Conservation (phyloP, 805 yeast species). For the Sugiyamaella chiloensis region DNA sequence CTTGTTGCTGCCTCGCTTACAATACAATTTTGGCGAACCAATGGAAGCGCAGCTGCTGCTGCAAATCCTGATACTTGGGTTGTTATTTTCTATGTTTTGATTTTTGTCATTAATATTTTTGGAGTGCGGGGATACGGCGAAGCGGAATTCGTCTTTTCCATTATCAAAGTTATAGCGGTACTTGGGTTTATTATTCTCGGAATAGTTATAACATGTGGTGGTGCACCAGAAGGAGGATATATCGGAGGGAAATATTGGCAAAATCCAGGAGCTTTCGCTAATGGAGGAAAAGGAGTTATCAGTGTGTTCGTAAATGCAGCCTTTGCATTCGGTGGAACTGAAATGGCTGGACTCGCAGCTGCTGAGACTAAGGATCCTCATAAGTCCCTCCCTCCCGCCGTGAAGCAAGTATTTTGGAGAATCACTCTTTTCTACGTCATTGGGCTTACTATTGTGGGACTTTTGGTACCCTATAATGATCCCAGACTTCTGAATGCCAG, state of each 20-base stretch:
- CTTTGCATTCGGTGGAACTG: constrained; percentile 63
- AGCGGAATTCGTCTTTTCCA: constrained; percentile 55
- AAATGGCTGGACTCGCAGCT: constrained; percentile 62
- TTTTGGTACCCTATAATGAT: constrained; percentile 60
- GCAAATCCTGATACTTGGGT: constrained; percentile 53
- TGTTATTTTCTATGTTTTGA: constrained; percentile 47
- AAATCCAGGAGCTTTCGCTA: constrained; percentile 63
- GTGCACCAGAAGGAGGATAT: constrained; percentile 50
- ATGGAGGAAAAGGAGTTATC: constrained; percentile 61
- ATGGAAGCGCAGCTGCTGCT: constrained; percentile 49
- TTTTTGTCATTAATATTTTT: constrained; percentile 45
- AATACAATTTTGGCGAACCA: constrained; percentile 49
- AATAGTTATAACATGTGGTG: constrained; percentile 53
- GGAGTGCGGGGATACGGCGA: constrained; percentile 58
- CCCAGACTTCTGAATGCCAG: constrained; percentile 37
- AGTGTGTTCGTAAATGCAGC: constrained; percentile 67
- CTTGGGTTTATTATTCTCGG: constrained; percentile 57
- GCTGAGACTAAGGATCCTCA: constrained; percentile 67
- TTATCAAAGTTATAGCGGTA: constrained; percentile 53
- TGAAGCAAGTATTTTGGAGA: constrained; percentile 74
- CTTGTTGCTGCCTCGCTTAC: constrained; percentile 57
- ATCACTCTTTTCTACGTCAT: constrained; percentile 60
- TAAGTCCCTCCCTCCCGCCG: constrained; percentile 58
- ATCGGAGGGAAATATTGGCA: constrained; percentile 56
- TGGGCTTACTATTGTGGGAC: constrained; percentile 51